Evolutionary conservation across 2,329 filamentous ascomycete genomes (phyloP).

Genomic region (Dothistroma pini): DNA sequence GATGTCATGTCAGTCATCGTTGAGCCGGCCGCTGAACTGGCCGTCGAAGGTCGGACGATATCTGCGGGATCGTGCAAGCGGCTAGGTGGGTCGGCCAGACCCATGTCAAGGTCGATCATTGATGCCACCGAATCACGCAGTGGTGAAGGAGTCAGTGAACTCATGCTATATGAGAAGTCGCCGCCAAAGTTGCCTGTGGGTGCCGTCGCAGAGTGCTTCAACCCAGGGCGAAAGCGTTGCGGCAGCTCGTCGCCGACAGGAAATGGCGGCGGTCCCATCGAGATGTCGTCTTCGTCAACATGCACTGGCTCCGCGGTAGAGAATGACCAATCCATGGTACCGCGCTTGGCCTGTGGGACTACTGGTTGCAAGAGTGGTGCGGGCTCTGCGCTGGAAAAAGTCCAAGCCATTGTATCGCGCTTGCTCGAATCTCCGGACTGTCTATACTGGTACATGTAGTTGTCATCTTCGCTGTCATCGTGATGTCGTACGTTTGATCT

Average conservation of each 20-base stretch:
- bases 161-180: conserved; percentile 34
- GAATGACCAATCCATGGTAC: conserved; percentile 49
- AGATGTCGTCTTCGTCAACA: conserved; percentile 26
- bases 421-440: conserved; percentile 31
- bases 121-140: conserved; percentile 37
- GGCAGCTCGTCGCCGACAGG: conserved; percentile 25
- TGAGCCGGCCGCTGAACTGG: conserved; percentile 36
- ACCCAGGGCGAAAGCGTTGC: conserved; percentile 37
- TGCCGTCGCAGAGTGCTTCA: conserved; percentile 42
- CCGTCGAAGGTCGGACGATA: conserved; percentile 43
- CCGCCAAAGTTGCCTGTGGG: conserved; percentile 37
- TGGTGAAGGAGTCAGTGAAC: conserved; percentile 8
- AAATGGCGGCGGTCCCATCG: conserved; percentile 32
- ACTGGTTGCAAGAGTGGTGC: neutral
- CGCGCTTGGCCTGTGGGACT: conserved; percentile 31
- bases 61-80: conserved; percentile 28
- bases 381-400: conserved; percentile 42
- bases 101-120: conserved; percentile 46
- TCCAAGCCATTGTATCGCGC: conserved; percentile 53
- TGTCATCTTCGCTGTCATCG: conserved; percentile 38
- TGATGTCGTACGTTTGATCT: conserved; percentile 11
- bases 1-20: conserved; percentile 40
- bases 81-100: conserved; percentile 30
- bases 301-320: conserved; percentile 36
- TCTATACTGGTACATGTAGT: conserved; percentile 28